Evolutionary conservation across 495 filamentous ascomycete genomes (phyloP), one percentile per base, ranked within the genome.

Genomic region (Penicillium steckii): DNA sequence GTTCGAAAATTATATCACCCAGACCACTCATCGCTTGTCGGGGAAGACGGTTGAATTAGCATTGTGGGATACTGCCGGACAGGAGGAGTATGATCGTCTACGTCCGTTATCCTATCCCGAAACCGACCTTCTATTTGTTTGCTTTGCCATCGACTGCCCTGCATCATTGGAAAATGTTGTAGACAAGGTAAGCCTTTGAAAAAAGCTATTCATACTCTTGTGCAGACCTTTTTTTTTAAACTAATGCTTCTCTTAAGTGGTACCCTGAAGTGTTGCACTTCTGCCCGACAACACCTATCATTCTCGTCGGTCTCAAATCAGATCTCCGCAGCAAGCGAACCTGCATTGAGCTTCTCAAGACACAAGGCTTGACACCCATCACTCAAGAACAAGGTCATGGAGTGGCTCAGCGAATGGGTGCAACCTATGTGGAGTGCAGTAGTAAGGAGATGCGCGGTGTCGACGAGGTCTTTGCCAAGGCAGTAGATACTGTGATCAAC

Each of bases 1-100:
- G 53, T 98, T 98, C 67, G 94, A 98, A 65, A 98, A 98, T 75
- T 98, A 98, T 80, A 97, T 97, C 73, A 96, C 94, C 30, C 91
- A 97, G 71, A 94, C 91, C 47, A 83, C 81, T 30, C 95, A 98
- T 66, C 83, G 85, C 59, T 76, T 82, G 8, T 89, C 87, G 21
- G 91, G 94, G 56, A 97, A 97, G 78, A 91, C 84, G 29, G 89
- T 97, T 46, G 94, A 98, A 74, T 80, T 98, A 37, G 94, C 94
- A 13, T 83, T 98, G 21, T 98, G 94, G 94, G 94, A 98, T 76
- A 98, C 94, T 23, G 94, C 94, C 60, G 94, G 94, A 27, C 94
- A 98, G 71, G 94, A 98, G 72, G 95, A 97, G 74, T 98, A 98
- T 69, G 94, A 98, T 69, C 87, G 94, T 57, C 76, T 98, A 55